These are phyloP conservation scores for Rhizophagus sp. DNA, from an alignment of 192 early-diverging fungal species.

Conservation along the genomic window DNA sequence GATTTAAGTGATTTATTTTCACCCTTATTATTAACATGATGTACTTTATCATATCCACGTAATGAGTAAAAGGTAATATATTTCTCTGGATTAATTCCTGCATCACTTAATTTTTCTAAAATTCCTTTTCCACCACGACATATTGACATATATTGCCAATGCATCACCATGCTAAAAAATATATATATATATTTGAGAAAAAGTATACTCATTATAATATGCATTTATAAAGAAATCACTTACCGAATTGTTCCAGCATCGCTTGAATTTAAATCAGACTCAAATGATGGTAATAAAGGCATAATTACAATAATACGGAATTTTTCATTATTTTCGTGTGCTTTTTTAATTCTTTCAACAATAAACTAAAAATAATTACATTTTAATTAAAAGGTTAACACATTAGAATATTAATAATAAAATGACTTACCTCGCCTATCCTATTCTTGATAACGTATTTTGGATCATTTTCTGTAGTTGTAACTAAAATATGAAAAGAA, in stretches of 20 bases:
- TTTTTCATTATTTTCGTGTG: slow-evolving; percentile 64
- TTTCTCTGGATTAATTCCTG: slow-evolving; percentile 57
- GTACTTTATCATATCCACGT: slow-evolving; percentile 70
- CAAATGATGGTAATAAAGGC: slow-evolving; percentile 83
- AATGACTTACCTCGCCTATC: slow-evolving; percentile 43
- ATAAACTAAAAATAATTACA: slow-evolving; percentile 52
- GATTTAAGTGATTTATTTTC: slow-evolving; percentile 27
- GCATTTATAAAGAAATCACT: background rate
- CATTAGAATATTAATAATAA: slow-evolving; percentile 23
- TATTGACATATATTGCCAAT: slow-evolving; percentile 79
- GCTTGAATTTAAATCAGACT: slow-evolving; percentile 73
- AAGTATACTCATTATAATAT: background rate
- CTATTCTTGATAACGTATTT: slow-evolving; percentile 60
- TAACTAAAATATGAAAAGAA: slow-evolving; percentile 28
- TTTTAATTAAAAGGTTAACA: slow-evolving; percentile 16
- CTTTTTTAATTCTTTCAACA: slow-evolving; percentile 72
- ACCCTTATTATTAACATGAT: slow-evolving; percentile 34
- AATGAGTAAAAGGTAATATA: slow-evolving; percentile 80
- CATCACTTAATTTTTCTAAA: slow-evolving; percentile 54
- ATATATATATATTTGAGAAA: background rate
- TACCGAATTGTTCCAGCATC: slow-evolving; percentile 69
- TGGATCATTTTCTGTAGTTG: slow-evolving; percentile 33
- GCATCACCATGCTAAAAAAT: slow-evolving; percentile 62
- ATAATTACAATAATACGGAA: slow-evolving; percentile 81
- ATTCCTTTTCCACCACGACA: slow-evolving; percentile 73